These are phyloP conservation scores for Tylopilus balloui DNA, from an alignment of 768 basidiomycete genomes.

Conservation along the genomic window DNA sequence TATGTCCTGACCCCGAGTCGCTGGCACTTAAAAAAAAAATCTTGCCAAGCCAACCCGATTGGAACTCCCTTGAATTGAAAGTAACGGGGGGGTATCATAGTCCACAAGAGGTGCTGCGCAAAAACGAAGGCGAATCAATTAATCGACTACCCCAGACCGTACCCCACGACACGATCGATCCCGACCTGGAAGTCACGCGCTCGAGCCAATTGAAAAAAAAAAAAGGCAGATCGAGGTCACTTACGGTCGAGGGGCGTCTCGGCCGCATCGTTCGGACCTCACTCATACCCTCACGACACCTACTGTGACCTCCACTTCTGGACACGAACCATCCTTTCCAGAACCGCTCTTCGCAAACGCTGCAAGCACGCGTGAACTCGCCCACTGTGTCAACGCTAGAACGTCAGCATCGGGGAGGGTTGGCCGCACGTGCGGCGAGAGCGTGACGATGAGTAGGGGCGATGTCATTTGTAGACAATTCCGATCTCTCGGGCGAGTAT, in stretches of 20 bases:
- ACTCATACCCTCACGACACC: slow-evolving; percentile 65
- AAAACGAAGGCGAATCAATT: slow-evolving; percentile 5
- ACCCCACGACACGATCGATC: not conserved
- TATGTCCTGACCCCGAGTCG: not conserved
- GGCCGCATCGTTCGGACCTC: not conserved
- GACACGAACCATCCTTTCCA: slow-evolving; percentile 25
- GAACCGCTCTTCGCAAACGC: slow-evolving; percentile 42
- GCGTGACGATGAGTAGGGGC: slow-evolving; percentile 63
- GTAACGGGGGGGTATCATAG: slow-evolving; percentile 12
- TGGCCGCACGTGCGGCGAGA: slow-evolving; percentile 70
- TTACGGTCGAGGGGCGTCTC: slow-evolving; percentile 2
- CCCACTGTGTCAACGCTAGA: slow-evolving; percentile 69
- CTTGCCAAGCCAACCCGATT: slow-evolving; percentile 3
- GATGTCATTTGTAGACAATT: slow-evolving; percentile 14
- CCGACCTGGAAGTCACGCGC: not conserved
- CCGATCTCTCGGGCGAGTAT: not conserved
- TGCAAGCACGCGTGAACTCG: slow-evolving; percentile 59
- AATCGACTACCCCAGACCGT: slow-evolving; percentile 4
- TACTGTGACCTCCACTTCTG: slow-evolving; percentile 64
- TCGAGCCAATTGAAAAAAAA: too few relatives aligned
- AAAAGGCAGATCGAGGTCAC: slow-evolving; percentile 1
- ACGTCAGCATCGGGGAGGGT: slow-evolving; percentile 70
- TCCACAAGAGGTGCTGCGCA: slow-evolving; percentile 8
- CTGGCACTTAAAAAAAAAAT: not conserved
- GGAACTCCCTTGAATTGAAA: slow-evolving; percentile 8